Conservation (phyloP, 2,329 filamentous ascomycete genomes). For the Calonectria pseudoturangicola region DNA sequence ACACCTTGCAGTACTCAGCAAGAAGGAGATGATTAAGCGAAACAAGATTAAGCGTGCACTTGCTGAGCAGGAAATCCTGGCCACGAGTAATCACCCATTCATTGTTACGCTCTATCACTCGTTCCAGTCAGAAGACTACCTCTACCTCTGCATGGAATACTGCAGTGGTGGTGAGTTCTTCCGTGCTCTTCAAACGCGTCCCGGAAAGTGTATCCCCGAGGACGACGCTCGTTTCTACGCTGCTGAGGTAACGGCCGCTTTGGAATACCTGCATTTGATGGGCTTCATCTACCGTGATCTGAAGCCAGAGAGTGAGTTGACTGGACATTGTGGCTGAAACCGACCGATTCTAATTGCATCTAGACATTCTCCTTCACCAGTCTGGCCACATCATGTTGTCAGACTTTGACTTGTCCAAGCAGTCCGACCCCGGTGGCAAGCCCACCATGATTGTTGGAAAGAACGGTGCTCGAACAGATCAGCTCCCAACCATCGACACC, state of each 20-base stretch:
- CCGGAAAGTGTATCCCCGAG: conserved; percentile 97
- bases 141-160: conserved; percentile 99
- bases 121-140: conserved; percentile 98
- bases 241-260: conserved; percentile 94
- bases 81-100: conserved; percentile 98
- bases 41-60: conserved; percentile 99
- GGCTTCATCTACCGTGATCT: conserved; percentile 99
- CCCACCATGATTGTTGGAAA: conserved; percentile 98
- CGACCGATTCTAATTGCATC: conserved; percentile 32
- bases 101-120: conserved; percentile 99
- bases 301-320: conserved; percentile 92
- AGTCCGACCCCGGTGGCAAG: conserved; percentile 95
- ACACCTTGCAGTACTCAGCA: conserved; percentile 86
- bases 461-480: conserved; percentile 89
- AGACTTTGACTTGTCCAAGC: conserved; percentile 98
- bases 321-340: conserved; percentile 3
- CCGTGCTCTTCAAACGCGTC: conserved; percentile 94
- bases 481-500: conserved; percentile 96
- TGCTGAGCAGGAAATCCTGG: conserved; percentile 97
- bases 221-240: conserved; percentile 98
- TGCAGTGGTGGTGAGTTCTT: conserved; percentile 99
- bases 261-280: conserved; percentile 99
- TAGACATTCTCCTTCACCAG: conserved; percentile 97
- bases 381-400: conserved; percentile 99
- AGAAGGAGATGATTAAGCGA: conserved; percentile 99